Base-by-base conservation (phyloP, 306 rosid species). In the Malus sylvestris region DNA sequence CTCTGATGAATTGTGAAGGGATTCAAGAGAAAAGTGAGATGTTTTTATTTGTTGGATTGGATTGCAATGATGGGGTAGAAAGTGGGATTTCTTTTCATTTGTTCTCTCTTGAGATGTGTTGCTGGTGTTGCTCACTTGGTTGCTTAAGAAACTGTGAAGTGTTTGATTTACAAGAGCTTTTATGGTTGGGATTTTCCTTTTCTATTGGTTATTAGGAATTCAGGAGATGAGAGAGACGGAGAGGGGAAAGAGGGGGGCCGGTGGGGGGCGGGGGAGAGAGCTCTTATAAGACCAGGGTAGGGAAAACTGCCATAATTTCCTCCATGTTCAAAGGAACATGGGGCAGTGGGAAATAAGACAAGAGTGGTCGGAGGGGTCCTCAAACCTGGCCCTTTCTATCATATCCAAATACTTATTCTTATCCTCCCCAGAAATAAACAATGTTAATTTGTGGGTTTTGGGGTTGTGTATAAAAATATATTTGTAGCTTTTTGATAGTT, bases 261-360 rank as follows among this genome's bases (percentile, higher is more conserved):
- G 42, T 7, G 42, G 64, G 59, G 75, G 46, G 81, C 53, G 78
- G 66, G 81, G 61, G 81, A 75, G 82, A 65, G 84, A 81, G 78
- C 45, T 19, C 16, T 68, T 77, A 82, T 59, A 67, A 29, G 69
- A 16, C 32, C 38, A 38, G 76, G 53, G 52, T 49, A 44, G 78
- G 74, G 61, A 83, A 57, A 85, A 82, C 76, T 79, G 93, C 87
- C 98, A 90, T 89, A 95, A 92, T 92, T 95, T 92, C 86, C 91
- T 90, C 93, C 97, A 89, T 90, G 97, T 90, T 89, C 91, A 76
- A 83, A 85, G 90, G 93, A 89, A 88, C 89, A 90, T 83, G 74
- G 89, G 83, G 87, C 87, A 80, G 85, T 80, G 90, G 91, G 85
- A 89, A 84, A 85, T 63, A 80, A 59, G 91, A 84, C 95, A 87